A percentile compares a stretch with the other conserved stretches of the same genome.
These are phyloP conservation scores for Paraphaeosphaeria minitans DNA, from an alignment of 2,329 filamentous ascomycete genomes.

Conservation along the genomic window DNA sequence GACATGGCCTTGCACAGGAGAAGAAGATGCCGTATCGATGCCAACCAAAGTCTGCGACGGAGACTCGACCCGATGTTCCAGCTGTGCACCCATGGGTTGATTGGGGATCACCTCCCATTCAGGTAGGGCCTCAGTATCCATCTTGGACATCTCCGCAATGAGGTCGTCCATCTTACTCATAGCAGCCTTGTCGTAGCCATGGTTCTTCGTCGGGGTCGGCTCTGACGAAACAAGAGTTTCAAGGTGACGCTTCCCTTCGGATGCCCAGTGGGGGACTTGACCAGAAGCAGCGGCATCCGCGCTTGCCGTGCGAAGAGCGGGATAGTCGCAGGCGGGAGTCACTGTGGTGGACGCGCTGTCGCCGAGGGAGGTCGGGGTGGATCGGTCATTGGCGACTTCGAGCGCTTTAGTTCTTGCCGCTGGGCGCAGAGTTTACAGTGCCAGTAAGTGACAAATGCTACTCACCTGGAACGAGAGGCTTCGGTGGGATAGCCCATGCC, in stretches of 20 bases:
- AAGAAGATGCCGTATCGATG: not conserved
- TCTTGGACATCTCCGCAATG: not conserved
- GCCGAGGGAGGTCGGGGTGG: not conserved
- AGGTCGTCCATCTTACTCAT: conserved; percentile 5
- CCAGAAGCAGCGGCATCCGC: not conserved
- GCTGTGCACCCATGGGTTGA: not conserved
- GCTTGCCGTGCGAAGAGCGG: not conserved
- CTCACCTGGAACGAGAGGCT: not conserved
- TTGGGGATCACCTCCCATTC: not conserved
- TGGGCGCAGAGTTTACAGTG: not conserved
- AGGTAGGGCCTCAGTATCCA: not conserved
- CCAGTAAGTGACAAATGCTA: not conserved
- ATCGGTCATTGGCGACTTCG: not conserved
- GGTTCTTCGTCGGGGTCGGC: not conserved
- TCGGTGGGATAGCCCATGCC: not conserved
- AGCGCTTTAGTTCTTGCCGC: not conserved
- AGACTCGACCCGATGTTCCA: not conserved
- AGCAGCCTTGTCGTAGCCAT: not conserved
- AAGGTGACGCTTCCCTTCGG: not conserved
- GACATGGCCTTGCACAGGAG: not conserved
- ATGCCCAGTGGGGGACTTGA: not conserved
- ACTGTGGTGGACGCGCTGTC: not conserved
- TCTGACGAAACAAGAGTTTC: not conserved
- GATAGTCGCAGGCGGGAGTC: not conserved
- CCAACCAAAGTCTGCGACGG: not conserved